Conservation (phyloP, 192 early-diverging fungal species). For the Phlyctochytrium bullatum region DNA sequence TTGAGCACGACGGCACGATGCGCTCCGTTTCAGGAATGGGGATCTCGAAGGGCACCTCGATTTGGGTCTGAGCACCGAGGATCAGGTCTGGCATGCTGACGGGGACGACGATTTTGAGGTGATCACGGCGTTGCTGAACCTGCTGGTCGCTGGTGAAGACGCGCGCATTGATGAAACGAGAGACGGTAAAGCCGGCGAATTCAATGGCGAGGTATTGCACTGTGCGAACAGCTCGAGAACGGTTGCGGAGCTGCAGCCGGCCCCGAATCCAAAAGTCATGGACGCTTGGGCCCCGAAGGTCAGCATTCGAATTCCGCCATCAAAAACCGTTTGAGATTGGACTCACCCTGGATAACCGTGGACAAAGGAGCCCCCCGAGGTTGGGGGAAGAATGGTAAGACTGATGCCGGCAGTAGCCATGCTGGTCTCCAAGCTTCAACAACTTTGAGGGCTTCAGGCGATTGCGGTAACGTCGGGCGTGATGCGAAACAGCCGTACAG, state of each 20-base stretch:
- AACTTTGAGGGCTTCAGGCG: too few relatives aligned
- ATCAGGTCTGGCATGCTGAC: neutral
- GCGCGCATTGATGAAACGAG: neutral
- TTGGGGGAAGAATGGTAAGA: neutral
- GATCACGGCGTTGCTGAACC: neutral
- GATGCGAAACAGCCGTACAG: too few relatives aligned
- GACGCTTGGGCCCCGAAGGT: neutral
- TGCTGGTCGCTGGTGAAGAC: neutral
- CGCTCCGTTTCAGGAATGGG: neutral
- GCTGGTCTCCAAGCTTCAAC: neutral
- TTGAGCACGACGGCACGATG: neutral
- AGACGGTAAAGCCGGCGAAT: neutral
- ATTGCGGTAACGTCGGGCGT: too few relatives aligned
- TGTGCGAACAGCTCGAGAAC: neutral
- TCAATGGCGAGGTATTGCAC: neutral
- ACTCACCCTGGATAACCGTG: neutral
- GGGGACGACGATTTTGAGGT: neutral
- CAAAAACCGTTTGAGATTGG: neutral
- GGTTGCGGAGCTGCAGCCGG: neutral
- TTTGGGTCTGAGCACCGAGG: neutral
- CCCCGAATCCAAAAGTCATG: neutral
- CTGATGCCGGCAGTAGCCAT: neutral
- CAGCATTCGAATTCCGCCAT: too few relatives aligned
- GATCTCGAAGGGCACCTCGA: conserved; percentile 2
- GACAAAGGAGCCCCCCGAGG: neutral